Evolutionary conservation across 208 protist genomes (phyloP), one percentile per base, ranked within the genome.

Genomic region (Leishmania tropica): DNA sequence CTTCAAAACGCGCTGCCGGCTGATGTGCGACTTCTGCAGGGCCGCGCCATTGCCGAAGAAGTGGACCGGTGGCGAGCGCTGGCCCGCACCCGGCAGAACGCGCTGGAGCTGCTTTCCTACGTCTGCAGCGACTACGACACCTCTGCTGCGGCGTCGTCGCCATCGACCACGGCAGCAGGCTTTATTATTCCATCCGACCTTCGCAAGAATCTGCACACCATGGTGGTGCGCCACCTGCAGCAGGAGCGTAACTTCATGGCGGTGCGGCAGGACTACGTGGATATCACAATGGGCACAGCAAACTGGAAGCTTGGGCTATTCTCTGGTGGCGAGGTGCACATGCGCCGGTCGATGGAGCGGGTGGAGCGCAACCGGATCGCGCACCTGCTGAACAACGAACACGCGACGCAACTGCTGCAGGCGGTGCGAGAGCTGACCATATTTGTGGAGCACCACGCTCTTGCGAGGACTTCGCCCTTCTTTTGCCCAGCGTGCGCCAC

Each of bases 271-370:
- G 80, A 83, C 31, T 96, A 97, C 85, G 88, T 89, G 19, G 92
- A 96, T 45, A 76, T 96, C 68, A 92, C 92, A 7, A 87, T 95
- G 81, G 94, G 94, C 3, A 95, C 86, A 40, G 91, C 90, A 0
- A 96, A 97, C 84, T 97, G 94, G 93, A 95, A 94, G 83, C 71
- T 97, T 24, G 94, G 94, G 17, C 84, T 97, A 5, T 97, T 94
- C 82, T 95, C 94, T 1, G 92, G 86, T 72, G 93, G 93, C 10
- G 92, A 97, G 86, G 93, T 97, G 68, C 94, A 97, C 86, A 96
- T 96, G 92, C 94, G 94, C 10, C 92, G 93, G 6, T 93, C 93
- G 28, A 90, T 96, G 82, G 94, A 95, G 85, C 85, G 90, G 45
- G 89, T 96, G 42, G 92, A 97, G 76, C 94, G 94, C 45, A 92